Conservation (phyloP, 2,329 filamentous ascomycete species). For the Neofusicoccum sp. region DNA sequence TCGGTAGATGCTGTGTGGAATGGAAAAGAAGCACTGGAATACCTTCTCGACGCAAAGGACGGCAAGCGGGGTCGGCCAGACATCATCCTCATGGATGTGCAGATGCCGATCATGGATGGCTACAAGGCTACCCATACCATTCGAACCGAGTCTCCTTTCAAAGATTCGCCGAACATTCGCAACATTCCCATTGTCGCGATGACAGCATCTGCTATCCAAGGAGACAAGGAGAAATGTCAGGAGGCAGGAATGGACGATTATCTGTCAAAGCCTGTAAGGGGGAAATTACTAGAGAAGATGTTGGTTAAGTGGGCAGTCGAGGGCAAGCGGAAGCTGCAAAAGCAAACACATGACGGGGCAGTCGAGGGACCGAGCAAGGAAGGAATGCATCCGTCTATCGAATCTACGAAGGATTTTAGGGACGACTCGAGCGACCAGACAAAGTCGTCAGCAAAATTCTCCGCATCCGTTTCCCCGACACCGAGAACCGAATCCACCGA, state of each 20-base stretch:
- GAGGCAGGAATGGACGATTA: constrained; percentile 76
- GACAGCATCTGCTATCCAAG: constrained; percentile 76
- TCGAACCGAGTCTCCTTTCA: constrained; percentile 66
- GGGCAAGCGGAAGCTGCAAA: constrained; percentile 34
- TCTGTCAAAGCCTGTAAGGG: constrained; percentile 70
- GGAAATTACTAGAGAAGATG: constrained; percentile 67
- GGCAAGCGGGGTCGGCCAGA: constrained; percentile 59
- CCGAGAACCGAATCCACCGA: constrained; percentile 29
- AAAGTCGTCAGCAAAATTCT: background rate
- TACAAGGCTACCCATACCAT: constrained; percentile 75
- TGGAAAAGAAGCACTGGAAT: constrained; percentile 74
- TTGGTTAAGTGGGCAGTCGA: constrained; percentile 65
- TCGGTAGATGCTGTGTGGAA: constrained; percentile 71
- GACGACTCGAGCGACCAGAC: background rate
- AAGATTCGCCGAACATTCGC: constrained; percentile 51
- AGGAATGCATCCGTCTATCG: background rate
- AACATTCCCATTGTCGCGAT: constrained; percentile 76
- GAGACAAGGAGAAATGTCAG: constrained; percentile 71
- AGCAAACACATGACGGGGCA: background rate
- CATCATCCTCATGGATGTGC: constrained; percentile 76
- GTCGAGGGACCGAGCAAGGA: background rate
- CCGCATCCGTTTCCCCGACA: constrained; percentile 17
- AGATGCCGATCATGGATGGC: constrained; percentile 68
- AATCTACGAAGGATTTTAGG: background rate
- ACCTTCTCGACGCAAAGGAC: constrained; percentile 57